Evolutionary conservation across 495 filamentous ascomycete genomes (phyloP), one percentile per base, ranked within the genome.

Genomic region (Xanthoparmelia taractica): DNA sequence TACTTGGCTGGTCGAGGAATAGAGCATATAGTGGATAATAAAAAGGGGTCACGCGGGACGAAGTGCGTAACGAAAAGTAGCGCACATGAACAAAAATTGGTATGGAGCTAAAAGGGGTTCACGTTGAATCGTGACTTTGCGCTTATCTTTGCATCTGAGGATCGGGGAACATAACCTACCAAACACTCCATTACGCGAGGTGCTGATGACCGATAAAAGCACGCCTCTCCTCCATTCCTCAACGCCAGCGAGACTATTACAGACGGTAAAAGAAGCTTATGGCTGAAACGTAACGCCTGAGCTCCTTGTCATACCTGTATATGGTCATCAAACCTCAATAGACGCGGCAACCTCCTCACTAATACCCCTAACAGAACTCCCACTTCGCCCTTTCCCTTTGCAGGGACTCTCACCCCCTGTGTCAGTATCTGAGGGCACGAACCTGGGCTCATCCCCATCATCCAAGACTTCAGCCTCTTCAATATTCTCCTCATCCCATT

Each of bases 271-370:
- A 33, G 8, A 2, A 23, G 15, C 50, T 20, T 8, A 11, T 33
- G 11, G 11, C 25, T 29, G 23, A 11, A 48, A 52, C 25, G 27
- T 1, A 52, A 18, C 15, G 13, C 47, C 47, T 23, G 1, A 10
- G 23, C 25, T 15, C 23, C 3, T 47, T 25, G 25, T 47, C 43
- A 29, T 31, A 15, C 50, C 13, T 33, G 20, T 0, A 54, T 50
- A 50, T 12, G 40, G 15, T 13, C 38, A 33, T 79, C 68, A 83
- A 59, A 80, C 76, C 66, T 91, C 88, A 86, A 91, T 90, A 15
- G 79, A 79, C 33, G 83, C 81, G 45, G 83, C 86, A 58, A 90
- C 86, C 59, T 90, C 87, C 72, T 90, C 87, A 67, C 86, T 90
- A 67, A 90, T 79, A 6, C 85, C 87, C 33, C 86, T 79, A 10